A percentile compares a stretch with the other conserved stretches of the same genome.
Evolutionary conservation across 2,329 filamentous ascomycete genomes (phyloP).

Genomic region (Aspergillus tubingensis): DNA sequence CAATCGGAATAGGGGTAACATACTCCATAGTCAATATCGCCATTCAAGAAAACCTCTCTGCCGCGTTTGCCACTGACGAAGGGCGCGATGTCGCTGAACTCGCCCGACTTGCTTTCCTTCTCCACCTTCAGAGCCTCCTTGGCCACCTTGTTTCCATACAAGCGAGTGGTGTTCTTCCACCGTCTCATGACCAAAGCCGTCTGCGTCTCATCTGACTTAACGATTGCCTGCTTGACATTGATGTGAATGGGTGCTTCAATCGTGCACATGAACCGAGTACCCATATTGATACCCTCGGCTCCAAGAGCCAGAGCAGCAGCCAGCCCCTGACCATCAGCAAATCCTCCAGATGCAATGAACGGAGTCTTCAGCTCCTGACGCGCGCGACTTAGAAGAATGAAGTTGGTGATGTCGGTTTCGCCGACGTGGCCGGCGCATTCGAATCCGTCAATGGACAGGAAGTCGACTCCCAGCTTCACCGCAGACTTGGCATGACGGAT

Average conservation of each 20-base stretch:
- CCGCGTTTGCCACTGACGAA: constrained; percentile 89
- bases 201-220: constrained; percentile 83
- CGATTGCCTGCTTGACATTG: constrained; percentile 93
- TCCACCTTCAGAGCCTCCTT: constrained; percentile 80
- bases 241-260: constrained; percentile 87
- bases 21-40: constrained; percentile 87
- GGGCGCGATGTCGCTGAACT: constrained; percentile 85
- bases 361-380: constrained; percentile 81
- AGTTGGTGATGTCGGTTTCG: constrained; percentile 56
- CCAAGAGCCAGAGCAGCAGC: constrained; percentile 88
- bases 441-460: constrained; percentile 94
- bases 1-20: constrained; percentile 46
- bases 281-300: constrained; percentile 97
- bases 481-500: constrained; percentile 91
- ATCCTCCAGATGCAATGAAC: constrained; percentile 94
- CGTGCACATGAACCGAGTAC: constrained; percentile 96
- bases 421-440: constrained; percentile 79
- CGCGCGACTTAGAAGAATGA: constrained; percentile 74
- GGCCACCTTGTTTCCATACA: constrained; percentile 90
- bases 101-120: constrained; percentile 75
- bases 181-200: constrained; percentile 83
- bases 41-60: constrained; percentile 86
- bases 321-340: constrained; percentile 90
- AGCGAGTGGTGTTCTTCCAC: constrained; percentile 88
- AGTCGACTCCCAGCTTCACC: constrained; percentile 92